phyloP scores from a whole-genome alignment of 345 rosid genomes.

The Psidium guajava region DNA sequence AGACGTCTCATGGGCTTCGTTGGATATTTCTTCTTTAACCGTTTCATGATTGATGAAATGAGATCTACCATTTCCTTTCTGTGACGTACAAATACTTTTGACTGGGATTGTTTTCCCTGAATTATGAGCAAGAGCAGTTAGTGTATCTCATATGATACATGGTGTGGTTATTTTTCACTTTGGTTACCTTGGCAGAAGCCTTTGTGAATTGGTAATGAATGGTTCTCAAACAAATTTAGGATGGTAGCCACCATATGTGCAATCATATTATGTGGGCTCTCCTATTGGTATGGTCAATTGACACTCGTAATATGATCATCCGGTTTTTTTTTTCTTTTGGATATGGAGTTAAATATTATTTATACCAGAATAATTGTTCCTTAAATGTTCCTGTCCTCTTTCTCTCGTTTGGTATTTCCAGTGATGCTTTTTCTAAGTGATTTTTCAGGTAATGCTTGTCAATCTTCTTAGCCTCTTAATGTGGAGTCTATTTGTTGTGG shows the following conservation, averaged over 20 bases:
- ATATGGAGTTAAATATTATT: not conserved
- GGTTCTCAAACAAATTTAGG: not conserved
- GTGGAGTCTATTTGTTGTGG: not conserved
- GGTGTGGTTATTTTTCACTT: not conserved
- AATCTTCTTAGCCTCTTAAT: not conserved
- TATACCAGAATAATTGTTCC: not conserved
- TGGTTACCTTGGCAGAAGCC: not conserved
- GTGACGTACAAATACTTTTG: not conserved
- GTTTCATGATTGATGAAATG: not conserved
- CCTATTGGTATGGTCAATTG: not conserved
- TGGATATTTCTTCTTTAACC: not conserved
- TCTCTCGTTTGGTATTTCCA: not conserved
- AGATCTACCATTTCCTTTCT: not conserved
- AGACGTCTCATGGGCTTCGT: too few relatives aligned
- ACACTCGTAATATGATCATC: not conserved
- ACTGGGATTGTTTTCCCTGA: not conserved
- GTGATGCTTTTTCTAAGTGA: not conserved
- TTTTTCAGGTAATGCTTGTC: not conserved
- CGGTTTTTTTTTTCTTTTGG: not conserved
- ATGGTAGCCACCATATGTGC: not conserved
- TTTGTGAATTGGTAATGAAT: not conserved
- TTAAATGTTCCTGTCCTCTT: not conserved
- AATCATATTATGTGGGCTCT: not conserved
- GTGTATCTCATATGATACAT: not conserved
- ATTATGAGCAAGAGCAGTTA: not conserved